These are phyloP conservation scores for Fusarium torulosum DNA, from an alignment of 2,329 filamentous ascomycete genomes.

Conservation along the genomic window DNA sequence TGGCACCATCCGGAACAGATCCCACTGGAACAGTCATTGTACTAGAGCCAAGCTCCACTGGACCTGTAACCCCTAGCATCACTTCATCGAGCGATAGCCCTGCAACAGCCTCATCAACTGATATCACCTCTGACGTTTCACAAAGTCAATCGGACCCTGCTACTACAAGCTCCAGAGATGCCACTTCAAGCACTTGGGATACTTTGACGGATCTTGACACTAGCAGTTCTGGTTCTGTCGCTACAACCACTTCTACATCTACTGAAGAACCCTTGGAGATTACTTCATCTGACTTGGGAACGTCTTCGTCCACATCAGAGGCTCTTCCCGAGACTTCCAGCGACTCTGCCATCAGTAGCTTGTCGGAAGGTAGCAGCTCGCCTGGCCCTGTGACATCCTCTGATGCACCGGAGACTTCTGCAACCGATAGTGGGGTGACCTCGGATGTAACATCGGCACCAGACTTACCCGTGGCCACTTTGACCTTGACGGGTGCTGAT, in stretches of 20 bases:
- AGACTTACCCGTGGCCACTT: background rate
- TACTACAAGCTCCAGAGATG: no score
- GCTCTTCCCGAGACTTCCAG: background rate
- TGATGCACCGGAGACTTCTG: background rate
- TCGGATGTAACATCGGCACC: background rate
- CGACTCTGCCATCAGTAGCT: background rate
- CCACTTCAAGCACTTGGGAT: no score
- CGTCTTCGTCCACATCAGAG: background rate
- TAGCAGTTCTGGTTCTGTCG: background rate
- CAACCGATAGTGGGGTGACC: background rate
- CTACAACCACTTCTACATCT: background rate
- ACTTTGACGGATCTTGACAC: no score
- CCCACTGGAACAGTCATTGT: conserved; percentile 2
- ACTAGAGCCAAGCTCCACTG: background rate
- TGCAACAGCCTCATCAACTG: background rate
- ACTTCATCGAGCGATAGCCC: background rate
- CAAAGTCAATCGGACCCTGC: background rate
- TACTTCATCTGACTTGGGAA: background rate
- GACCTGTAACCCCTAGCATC: background rate
- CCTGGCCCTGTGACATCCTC: background rate
- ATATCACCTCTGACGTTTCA: background rate
- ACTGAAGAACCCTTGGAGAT: background rate
- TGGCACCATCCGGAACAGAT: background rate
- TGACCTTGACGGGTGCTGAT: background rate
- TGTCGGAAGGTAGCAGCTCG: background rate